These are phyloP conservation scores for Linnemannia exigua DNA, from an alignment of 192 early-diverging fungal species.

Conservation along the genomic window DNA sequence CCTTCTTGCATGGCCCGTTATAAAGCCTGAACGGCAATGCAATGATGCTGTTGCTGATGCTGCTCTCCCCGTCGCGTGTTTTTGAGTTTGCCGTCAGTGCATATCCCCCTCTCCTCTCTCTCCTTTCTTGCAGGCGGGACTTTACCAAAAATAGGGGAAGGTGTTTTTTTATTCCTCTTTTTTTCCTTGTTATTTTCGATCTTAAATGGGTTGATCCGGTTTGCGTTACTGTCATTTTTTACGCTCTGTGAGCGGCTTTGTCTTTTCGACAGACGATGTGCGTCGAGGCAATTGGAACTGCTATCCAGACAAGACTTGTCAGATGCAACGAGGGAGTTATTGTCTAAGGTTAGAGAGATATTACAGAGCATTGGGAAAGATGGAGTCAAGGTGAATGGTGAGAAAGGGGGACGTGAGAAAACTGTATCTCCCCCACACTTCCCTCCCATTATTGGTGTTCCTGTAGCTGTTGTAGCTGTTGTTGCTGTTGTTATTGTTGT, in stretches of 20 bases:
- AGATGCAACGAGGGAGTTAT: background rate
- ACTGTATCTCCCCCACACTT: background rate
- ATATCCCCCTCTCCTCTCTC: background rate
- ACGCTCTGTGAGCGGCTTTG: background rate
- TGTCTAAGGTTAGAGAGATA: background rate
- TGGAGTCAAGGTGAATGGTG: no score
- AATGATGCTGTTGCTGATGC: background rate
- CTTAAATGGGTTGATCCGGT: background rate
- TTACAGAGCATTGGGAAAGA: background rate
- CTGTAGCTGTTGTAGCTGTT: background rate
- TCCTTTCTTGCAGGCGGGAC: background rate
- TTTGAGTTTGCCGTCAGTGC: conserved; percentile 4
- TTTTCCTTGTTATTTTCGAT: background rate
- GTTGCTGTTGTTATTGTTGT: background rate
- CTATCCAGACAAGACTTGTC: no score
- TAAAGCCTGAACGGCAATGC: background rate
- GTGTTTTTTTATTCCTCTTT: background rate
- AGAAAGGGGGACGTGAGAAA: background rate
- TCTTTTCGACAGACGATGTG: no score
- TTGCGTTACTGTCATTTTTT: background rate
- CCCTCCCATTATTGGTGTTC: no score
- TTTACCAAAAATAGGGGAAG: background rate
- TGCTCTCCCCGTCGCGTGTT: conserved; percentile 1
- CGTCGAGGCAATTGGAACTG: background rate
- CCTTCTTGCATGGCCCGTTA: background rate